Percentiles rank a stretch among this genome's conserved stretches.
Conservation (phyloP, 257 asterid genomes). For the Solanum arcanum region DNA sequence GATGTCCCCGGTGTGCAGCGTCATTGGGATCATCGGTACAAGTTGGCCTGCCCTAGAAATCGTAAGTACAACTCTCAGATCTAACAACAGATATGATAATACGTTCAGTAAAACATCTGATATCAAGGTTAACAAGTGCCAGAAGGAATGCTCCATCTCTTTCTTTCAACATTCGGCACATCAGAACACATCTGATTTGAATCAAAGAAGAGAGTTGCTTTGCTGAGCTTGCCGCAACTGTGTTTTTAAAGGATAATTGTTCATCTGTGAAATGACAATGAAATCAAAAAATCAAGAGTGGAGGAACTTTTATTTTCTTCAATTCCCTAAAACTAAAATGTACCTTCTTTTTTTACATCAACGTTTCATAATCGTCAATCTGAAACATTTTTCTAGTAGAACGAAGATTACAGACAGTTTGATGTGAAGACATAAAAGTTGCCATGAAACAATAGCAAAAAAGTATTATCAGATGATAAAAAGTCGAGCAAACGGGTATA, state of each 20-base stretch:
- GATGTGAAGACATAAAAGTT: background rate
- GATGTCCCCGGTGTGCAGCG: background rate
- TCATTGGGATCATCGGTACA: background rate
- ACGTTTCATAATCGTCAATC: background rate
- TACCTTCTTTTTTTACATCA: background rate
- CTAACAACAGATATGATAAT: background rate
- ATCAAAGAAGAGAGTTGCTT: conserved; percentile 45
- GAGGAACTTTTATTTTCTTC: background rate
- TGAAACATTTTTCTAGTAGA: background rate
- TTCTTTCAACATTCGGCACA: background rate
- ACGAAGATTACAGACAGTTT: background rate
- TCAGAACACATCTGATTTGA: conserved; percentile 57
- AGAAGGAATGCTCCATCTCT: background rate
- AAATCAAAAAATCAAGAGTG: background rate
- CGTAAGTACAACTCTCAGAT: background rate
- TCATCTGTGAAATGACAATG: conserved; percentile 33
- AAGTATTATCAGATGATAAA: background rate
- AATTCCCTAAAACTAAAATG: background rate
- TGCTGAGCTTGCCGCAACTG: conserved; percentile 56
- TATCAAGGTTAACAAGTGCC: background rate
- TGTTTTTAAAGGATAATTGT: conserved; percentile 60
- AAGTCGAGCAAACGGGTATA: background rate
- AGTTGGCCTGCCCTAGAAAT: background rate
- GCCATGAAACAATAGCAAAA: background rate
- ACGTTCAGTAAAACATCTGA: background rate